Conservation (phyloP, 164 flowering plant genomes). For the Akebia trifoliata region DNA sequence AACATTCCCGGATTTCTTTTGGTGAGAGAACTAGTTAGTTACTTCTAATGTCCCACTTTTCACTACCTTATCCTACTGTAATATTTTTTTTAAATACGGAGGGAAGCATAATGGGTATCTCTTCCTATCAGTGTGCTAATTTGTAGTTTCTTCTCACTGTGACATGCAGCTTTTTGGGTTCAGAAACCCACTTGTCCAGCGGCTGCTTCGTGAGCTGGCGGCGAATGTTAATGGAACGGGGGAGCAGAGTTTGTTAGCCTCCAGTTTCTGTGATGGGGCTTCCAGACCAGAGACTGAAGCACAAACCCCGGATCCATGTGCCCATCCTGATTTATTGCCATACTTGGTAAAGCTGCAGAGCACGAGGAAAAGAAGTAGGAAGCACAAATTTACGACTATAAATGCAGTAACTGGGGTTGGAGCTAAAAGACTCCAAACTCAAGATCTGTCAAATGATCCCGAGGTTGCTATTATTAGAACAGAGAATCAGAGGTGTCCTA, state of each 20-base stretch:
- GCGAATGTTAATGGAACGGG: constrained; percentile 49
- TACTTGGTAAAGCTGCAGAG: constrained; percentile 23
- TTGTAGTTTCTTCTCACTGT: constrained; percentile 7
- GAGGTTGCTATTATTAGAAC: constrained; percentile 18
- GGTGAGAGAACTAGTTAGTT: not conserved
- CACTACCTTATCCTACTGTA: too few relatives aligned
- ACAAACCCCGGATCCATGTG: constrained; percentile 14
- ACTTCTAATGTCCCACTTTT: not conserved
- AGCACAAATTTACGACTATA: constrained; percentile 16
- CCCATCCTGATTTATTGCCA: constrained; percentile 33
- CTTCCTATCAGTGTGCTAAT: not conserved
- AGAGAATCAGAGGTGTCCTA: constrained; percentile 4
- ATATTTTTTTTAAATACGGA: too few relatives aligned
- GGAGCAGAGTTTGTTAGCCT: constrained; percentile 27
- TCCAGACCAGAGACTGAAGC: constrained; percentile 18
- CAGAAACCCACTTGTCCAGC: constrained; percentile 70
- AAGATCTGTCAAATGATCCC: constrained; percentile 9
- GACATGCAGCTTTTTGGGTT: constrained; percentile 89
- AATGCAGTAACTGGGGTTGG: constrained; percentile 15
- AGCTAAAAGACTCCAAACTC: constrained; percentile 25
- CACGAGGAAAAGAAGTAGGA: constrained; percentile 58
- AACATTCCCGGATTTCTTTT: not conserved
- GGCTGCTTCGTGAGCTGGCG: constrained; percentile 77
- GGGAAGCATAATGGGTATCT: not conserved
- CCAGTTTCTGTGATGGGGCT: constrained; percentile 28